Percentiles rank a stretch among this genome's conserved stretches.
phyloP scores from a whole-genome alignment of 2,329 filamentous ascomycete genomes.

The Leptographium lundbergii region DNA sequence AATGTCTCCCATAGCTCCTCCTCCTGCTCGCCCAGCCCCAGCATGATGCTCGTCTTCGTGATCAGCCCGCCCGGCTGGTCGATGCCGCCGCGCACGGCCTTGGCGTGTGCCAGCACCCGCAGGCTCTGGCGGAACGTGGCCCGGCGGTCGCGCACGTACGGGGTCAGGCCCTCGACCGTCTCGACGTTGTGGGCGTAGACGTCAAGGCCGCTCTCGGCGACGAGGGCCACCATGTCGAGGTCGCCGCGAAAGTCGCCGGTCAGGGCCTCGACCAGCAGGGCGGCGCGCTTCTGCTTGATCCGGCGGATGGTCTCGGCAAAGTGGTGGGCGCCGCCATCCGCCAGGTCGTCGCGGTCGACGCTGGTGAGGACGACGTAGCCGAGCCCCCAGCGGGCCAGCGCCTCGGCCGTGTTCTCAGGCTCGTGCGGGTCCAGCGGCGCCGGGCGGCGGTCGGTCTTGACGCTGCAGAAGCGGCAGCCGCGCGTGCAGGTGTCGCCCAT shows the following conservation, averaged over 20 bases:
- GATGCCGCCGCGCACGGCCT: constrained; percentile 49
- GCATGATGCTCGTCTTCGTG: constrained; percentile 98
- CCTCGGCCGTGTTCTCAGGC: constrained; percentile 92
- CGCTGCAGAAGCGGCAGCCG: constrained; percentile 91
- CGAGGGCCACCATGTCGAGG: constrained; percentile 71
- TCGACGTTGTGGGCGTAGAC: constrained; percentile 97
- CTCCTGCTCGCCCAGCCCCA: constrained; percentile 87
- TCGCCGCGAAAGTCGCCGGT: constrained; percentile 84
- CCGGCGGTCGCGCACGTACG: constrained; percentile 76
- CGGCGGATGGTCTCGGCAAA: constrained; percentile 89
- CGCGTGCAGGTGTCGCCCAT: constrained; percentile 98
- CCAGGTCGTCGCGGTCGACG: constrained; percentile 86
- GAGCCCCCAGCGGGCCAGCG: constrained; percentile 80
- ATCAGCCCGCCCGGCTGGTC: constrained; percentile 46
- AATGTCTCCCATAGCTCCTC: constrained; percentile 71
- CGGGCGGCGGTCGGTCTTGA: constrained; percentile 72
- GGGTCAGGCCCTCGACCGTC: constrained; percentile 83
- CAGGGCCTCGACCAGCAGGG: constrained; percentile 68
- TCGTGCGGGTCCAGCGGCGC: constrained; percentile 85
- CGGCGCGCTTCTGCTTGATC: constrained; percentile 75
- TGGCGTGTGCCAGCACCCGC: constrained; percentile 66
- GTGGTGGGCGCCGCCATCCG: constrained; percentile 77
- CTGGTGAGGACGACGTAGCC: constrained; percentile 92
- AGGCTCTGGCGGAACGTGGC: constrained; percentile 84
- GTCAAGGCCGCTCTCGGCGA: constrained; percentile 80